Evolutionary conservation across 1,284 basidiomycete species (phyloP).

Genomic region (Pterulicium gracile): DNA sequence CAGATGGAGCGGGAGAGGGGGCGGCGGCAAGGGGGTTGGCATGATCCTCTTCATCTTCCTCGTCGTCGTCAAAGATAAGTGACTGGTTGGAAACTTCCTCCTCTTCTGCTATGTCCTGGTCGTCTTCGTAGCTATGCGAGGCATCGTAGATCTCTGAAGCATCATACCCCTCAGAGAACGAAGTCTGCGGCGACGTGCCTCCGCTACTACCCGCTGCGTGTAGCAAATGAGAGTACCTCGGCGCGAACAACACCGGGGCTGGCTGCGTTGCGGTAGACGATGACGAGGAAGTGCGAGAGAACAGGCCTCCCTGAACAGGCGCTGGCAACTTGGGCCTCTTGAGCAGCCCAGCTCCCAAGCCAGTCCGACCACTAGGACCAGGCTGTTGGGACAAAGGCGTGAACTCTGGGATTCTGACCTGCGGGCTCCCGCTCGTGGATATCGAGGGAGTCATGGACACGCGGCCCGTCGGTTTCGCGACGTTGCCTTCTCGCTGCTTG

Average conservation of each 20-base stretch:
- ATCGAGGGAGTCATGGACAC: conserved; percentile 23
- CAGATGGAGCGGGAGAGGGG: conserved; percentile 14
- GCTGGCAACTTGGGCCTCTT: background rate
- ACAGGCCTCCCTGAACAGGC: background rate
- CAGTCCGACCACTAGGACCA: background rate
- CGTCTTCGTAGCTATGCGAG: conserved; percentile 1
- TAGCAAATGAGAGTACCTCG: conserved; percentile 45
- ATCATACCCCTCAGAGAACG: background rate
- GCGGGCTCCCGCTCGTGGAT: conserved; percentile 10
- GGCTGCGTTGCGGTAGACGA: conserved; percentile 16
- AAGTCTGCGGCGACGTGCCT: conserved; percentile 9
- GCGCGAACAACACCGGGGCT: conserved; percentile 32
- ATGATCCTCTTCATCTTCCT: conserved; percentile 4
- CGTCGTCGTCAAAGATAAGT: conserved; percentile 1
- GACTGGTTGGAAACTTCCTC: conserved; percentile 3
- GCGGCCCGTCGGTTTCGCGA: conserved; percentile 40
- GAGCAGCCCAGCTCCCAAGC: background rate
- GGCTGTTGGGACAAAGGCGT: conserved; percentile 12
- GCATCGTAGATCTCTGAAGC: too few species aligned
- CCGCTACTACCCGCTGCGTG: conserved; percentile 36
- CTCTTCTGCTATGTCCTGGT: conserved; percentile 6
- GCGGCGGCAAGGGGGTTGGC: conserved; percentile 3
- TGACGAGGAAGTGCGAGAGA: too few species aligned
- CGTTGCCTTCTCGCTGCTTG: conserved; percentile 47
- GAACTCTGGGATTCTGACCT: conserved; percentile 13